Evolutionary conservation across 2,329 filamentous ascomycete species (phyloP), one percentile per base, ranked within the genome.

Genomic region (Nemania sp.): DNA sequence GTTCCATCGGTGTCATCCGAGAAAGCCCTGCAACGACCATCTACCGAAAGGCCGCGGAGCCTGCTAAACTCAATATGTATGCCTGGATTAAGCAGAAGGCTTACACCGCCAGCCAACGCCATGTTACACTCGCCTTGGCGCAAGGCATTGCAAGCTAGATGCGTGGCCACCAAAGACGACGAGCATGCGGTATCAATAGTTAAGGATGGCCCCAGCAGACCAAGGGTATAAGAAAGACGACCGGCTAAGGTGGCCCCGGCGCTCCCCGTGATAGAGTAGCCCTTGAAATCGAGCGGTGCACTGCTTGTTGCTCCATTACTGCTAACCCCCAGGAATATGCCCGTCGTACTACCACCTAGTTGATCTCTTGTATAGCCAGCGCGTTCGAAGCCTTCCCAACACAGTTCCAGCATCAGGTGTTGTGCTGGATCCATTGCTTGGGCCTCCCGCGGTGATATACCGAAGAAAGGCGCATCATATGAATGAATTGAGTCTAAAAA

Each of bases 141-240:
- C 37, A 64, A 43, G 22, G 61, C 58, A 43, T 36, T 60, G 41
- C 61, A 64, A 9, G 61, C 61, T 17, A 62, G 26, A 37, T 64
- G 61, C 14, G 60, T 61, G 1, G 60, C 46, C 11, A 62, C 60
- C 8, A 64, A 48, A 15, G 61, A 64, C 4, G 61, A 61, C 17
- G 61, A 64, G 26, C 61, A 64, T 14, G 62, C 62, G 17, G 65
- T 66, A 49, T 68, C 65, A 46, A 68, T 53, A 1, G 64, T 66
- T 56, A 68, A 54, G n/a, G 63, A 34, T 26, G 65, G 65, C 28
- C 65, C 65, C 45, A 65, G 49, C 2, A 67, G 53, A 11, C 64
- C 64, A 9, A 66, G 41, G 7, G 52, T 49, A 37, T 66, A 66
- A 9, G 64, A 66, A 12, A 66, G 55, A 14, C 65, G 63, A 12